These are phyloP conservation scores for Paraglomus occultum DNA, from an alignment of 192 early-diverging fungal species.

Conservation along the genomic window DNA sequence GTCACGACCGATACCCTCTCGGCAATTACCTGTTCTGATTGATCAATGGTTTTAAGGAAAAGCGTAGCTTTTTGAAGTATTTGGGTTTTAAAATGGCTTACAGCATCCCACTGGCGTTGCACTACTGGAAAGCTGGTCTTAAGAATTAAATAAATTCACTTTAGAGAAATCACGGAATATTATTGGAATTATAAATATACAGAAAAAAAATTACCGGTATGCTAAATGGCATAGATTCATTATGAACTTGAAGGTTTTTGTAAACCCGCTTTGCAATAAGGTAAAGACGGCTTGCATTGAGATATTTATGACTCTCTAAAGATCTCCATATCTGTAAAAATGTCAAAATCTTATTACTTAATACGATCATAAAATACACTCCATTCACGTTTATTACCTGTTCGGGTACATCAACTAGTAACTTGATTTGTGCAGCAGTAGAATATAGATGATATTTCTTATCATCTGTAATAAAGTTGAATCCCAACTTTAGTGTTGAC, in stretches of 20 bases:
- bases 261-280: constrained; percentile 68
- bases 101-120: constrained; percentile 81
- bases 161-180: neutral
- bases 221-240: constrained; percentile 36
- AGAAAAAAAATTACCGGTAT: constrained; percentile 10
- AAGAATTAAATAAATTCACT: constrained; percentile 29
- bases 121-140: constrained; percentile 78
- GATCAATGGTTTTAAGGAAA: constrained; percentile 44
- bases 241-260: constrained; percentile 58
- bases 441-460: constrained; percentile 59
- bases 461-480: constrained; percentile 41
- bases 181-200: neutral
- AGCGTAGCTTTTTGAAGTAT: constrained; percentile 65
- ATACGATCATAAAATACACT: neutral
- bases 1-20: neutral
- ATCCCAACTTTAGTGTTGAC: neutral
- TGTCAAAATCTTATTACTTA: neutral
- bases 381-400: constrained; percentile 52
- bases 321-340: constrained; percentile 73
- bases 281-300: constrained; percentile 69
- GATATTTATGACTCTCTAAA: constrained; percentile 65
- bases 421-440: constrained; percentile 76
- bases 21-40: constrained; percentile 47
- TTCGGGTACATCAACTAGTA: constrained; percentile 83
- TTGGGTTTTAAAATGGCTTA: constrained; percentile 70